These are phyloP conservation scores for Nephelium lappaceum DNA, from an alignment of 345 rosid genomes.

Conservation along the genomic window DNA sequence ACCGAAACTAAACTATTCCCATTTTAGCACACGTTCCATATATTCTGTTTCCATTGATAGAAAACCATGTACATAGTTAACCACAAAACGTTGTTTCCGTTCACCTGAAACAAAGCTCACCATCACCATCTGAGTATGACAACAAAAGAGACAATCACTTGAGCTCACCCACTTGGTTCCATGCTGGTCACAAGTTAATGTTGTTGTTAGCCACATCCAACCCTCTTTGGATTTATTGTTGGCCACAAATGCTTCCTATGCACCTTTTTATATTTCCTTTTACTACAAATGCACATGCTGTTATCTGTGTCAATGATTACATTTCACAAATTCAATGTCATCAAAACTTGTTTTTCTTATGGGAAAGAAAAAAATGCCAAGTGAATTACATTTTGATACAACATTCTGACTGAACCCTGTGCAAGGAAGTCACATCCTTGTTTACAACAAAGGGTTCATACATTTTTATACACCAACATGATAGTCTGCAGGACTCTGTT, in stretches of 20 bases:
- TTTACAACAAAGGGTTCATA: background rate
- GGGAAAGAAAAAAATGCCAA: background rate
- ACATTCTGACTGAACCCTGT: background rate
- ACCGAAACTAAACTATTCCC: too few relatives aligned
- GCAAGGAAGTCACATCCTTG: background rate
- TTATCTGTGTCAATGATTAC: background rate
- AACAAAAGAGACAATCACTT: too few relatives aligned
- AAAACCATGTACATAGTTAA: too few relatives aligned
- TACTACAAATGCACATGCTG: background rate
- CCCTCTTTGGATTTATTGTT: too few relatives aligned
- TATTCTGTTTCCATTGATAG: too few relatives aligned
- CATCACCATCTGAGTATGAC: too few relatives aligned
- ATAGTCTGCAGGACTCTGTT: background rate
- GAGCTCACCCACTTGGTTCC: too few relatives aligned
- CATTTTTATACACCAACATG: background rate
- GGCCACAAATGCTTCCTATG: background rate
- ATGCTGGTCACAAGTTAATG: too few relatives aligned
- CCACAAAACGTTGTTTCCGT: too few relatives aligned
- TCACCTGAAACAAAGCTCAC: too few relatives aligned
- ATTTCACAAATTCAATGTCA: background rate
- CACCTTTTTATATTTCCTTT: background rate
- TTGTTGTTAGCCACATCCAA: too few relatives aligned
- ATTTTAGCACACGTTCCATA: too few relatives aligned
- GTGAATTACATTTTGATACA: conserved; percentile 11
- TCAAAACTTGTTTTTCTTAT: background rate